Conservation (phyloP, 352 stramenopile species). For the Globisporangium uncinulatum region DNA sequence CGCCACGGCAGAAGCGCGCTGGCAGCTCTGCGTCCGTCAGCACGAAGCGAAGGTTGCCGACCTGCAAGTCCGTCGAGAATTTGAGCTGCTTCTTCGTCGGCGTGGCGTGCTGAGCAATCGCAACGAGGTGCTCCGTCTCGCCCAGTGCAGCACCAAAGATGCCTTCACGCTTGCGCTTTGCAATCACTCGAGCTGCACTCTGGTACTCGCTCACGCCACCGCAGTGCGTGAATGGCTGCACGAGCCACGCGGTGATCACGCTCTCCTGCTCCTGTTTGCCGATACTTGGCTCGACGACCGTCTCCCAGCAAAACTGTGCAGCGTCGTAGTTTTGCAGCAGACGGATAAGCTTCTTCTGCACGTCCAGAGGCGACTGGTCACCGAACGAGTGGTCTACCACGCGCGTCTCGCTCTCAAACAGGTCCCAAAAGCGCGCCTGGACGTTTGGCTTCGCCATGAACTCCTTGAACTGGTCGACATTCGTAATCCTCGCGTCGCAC, state of each 20-base stretch:
- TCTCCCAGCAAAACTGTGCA: slow-evolving; percentile 54
- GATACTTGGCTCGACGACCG: slow-evolving; percentile 42
- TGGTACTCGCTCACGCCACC: slow-evolving; percentile 73
- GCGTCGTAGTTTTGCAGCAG: slow-evolving; percentile 68
- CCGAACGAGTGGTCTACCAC: slow-evolving; percentile 36
- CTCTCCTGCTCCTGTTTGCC: slow-evolving; percentile 27
- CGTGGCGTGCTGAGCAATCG: slow-evolving; percentile 28
- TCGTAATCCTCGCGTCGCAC: slow-evolving; percentile 50
- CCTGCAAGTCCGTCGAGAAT: slow-evolving; percentile 52
- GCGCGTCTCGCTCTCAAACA: slow-evolving; percentile 50
- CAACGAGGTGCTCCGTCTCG: slow-evolving; percentile 52
- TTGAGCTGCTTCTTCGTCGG: slow-evolving; percentile 50
- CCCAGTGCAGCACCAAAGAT: slow-evolving; percentile 53
- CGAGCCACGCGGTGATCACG: slow-evolving; percentile 43
- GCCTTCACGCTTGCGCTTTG: slow-evolving; percentile 58
- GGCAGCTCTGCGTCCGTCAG: slow-evolving; percentile 55
- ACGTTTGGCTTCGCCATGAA: slow-evolving; percentile 41
- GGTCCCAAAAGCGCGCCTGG: slow-evolving; percentile 49
- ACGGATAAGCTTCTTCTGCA: slow-evolving; percentile 72
- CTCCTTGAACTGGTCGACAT: slow-evolving; percentile 37
- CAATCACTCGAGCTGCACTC: slow-evolving; percentile 52
- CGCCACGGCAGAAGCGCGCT: slow-evolving; percentile 40
- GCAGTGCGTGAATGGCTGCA: slow-evolving; percentile 55
- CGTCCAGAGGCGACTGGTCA: slow-evolving; percentile 37
- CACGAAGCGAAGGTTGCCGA: slow-evolving; percentile 59